Base-by-base conservation (phyloP, 169 alveolate genomes). In the Eimeria necatrix region DNA sequence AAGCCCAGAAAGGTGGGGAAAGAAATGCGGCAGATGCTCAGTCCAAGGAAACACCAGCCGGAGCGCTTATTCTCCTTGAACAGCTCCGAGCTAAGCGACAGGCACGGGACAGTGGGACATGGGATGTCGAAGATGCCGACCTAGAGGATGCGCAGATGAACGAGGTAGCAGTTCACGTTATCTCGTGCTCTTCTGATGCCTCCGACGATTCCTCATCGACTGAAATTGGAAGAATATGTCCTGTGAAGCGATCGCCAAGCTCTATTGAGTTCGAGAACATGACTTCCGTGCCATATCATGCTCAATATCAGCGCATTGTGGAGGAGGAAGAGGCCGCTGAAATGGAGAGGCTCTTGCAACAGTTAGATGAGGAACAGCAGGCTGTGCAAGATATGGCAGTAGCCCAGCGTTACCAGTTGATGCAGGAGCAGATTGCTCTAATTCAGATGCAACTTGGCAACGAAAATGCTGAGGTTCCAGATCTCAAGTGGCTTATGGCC, bases 41-140 rank as follows among this genome's bases (percentile, higher is more conserved):
- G 81, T 7, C 64, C 46, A 60, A 60, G 41, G 81, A 6, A 7
- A 6, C 80, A 3, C 20, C 81, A 18, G 81, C 93, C 32, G 81
- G 83, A 85, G 24, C 93, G 52, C 81, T 61, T 48, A n/a, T 48
- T 10, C 93, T 85, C 46, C 60, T 85, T 22, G 93, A 85, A 80
- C 80, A 48, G 64, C 81, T 85, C 81, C 76, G 93, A 46, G 52
- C 81, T 85, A 59, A 52, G 81, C 93, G 70, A 0, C 20, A 41
- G 81, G 93, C 59, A 46, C 64, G 81, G 70, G 93, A 61, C 83
- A 85, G 93, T 59, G 14, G 49, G 20, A 41, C 41, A 51, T 85
- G 93, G 93, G 93, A 85, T 26, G 81, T 85, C 24, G 93, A 85
- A 59, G 93, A 85, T 41, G 80, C 93, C 49, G 93, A 85, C 7